Evolutionary conservation across 2,329 filamentous ascomycete genomes (phyloP), one percentile per base, ranked within the genome.

Genomic region (Cercospora nicotianae): DNA sequence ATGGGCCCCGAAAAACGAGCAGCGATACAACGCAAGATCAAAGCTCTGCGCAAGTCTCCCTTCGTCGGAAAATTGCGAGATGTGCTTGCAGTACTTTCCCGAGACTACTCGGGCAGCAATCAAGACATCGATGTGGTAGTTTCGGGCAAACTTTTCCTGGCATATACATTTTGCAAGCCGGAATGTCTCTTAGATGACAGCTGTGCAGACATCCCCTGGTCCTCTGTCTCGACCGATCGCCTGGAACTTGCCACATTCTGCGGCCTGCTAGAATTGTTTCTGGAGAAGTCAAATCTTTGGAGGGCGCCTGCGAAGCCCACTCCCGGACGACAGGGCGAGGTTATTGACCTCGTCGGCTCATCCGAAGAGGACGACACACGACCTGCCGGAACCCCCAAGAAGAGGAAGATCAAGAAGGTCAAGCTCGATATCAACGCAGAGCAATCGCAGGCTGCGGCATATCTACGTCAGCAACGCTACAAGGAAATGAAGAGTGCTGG

Each of bases 351-450:
- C 31, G 20, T 66, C 23, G 64, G 62, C 33, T 69, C 62, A 16
- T 69, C 67, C 12, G 71, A 67, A 53, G 73, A 72, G 8, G 70
- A 72, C 9, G 65, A 61, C 18, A 33, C 9, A 23, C 62, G 5
- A n/a, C 51, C 6, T 10, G 48, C 18, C 8, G 62, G 48, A 36
- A 51, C 59, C 30, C 39, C 42, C 30, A 71, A 72, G 57, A 67
- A 73, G 64, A 65, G 67, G 20, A 73, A 73, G 66, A 16, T 28
- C 28, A 74, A 71, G 42, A 16, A 63, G 31, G 66, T 72, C 16
- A 42, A 65, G 13, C 51, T 68, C 13, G 69, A 65, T 20, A 48
- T 67, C 8, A 55, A 65, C 12, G 73, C 71, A 28, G 59, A 67
- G 60, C 64, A 71, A 45, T 70, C 65, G 42, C 70, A 72, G 26